Conservation (phyloP, 108 stramenopile genomes). For the Bacterosira constricta region DNA sequence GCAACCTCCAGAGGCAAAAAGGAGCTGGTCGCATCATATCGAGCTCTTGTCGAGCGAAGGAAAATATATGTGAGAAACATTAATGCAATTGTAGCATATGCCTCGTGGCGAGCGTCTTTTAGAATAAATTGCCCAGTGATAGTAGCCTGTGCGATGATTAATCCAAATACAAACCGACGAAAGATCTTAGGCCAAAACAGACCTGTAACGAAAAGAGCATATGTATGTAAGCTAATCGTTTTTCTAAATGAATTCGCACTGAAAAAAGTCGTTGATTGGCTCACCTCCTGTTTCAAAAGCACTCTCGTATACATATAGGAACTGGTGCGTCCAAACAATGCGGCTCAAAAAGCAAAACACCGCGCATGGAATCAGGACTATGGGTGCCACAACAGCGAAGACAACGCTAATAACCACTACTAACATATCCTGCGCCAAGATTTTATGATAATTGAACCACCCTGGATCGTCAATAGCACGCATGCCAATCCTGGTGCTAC, state of each 20-base stretch:
- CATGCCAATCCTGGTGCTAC: slow-evolving; percentile 64
- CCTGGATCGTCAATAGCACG: slow-evolving; percentile 90
- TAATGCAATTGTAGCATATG: slow-evolving; percentile 87
- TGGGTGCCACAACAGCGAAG: slow-evolving; percentile 90
- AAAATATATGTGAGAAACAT: slow-evolving; percentile 89
- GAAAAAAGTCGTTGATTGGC: neutral
- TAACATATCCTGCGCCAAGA: slow-evolving; percentile 92
- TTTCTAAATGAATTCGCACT: neutral
- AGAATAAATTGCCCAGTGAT: slow-evolving; percentile 92
- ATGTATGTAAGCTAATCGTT: too few relatives aligned
- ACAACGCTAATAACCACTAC: slow-evolving; percentile 89
- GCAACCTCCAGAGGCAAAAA: slow-evolving; percentile 88
- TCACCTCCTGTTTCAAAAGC: slow-evolving; percentile 91
- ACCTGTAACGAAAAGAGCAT: slow-evolving; percentile 3
- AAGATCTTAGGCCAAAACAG: slow-evolving; percentile 94
- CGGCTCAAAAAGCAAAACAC: slow-evolving; percentile 81
- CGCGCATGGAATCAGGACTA: slow-evolving; percentile 84
- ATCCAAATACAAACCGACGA: slow-evolving; percentile 87
- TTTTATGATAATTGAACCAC: slow-evolving; percentile 92
- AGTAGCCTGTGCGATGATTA: slow-evolving; percentile 90
- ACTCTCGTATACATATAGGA: slow-evolving; percentile 90
- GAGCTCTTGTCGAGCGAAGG: slow-evolving; percentile 78
- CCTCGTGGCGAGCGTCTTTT: slow-evolving; percentile 87
- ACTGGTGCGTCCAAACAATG: slow-evolving; percentile 92
- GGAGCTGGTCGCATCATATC: slow-evolving; percentile 85